Conservation (phyloP, 2,329 filamentous ascomycete genomes). For the Cercospora citrullina region DNA sequence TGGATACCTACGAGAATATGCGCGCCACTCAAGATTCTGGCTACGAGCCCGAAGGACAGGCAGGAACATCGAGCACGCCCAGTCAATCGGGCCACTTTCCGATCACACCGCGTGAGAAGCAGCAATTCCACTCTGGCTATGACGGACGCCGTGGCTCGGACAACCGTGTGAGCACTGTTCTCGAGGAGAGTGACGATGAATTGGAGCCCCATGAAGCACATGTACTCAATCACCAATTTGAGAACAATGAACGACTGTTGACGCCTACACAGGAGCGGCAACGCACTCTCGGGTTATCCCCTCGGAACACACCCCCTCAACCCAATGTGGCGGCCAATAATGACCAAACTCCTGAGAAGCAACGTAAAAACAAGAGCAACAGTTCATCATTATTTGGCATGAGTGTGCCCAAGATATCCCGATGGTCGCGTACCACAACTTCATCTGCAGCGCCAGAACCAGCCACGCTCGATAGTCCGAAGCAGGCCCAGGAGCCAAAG, state of each 20-base stretch:
- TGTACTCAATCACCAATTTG: constrained; percentile 56
- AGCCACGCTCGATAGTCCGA: constrained; percentile 34
- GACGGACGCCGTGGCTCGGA: constrained; percentile 60
- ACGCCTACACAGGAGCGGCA: constrained; percentile 60
- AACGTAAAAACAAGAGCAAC: constrained; percentile 85
- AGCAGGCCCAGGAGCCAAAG: constrained; percentile 40
- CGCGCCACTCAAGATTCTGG: constrained; percentile 68
- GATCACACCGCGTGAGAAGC: constrained; percentile 35
- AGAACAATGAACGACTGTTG: constrained; percentile 60
- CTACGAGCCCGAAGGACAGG: constrained; percentile 81
- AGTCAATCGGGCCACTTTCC: constrained; percentile 72
- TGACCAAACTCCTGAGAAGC: constrained; percentile 73
- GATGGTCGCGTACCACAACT: constrained; percentile 95
- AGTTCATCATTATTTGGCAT: constrained; percentile 70
- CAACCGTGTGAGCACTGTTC: constrained; percentile 86
- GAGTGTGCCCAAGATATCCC: constrained; percentile 76
- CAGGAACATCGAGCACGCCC: constrained; percentile 70
- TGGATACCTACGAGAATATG: constrained; percentile 69
- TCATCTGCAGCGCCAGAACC: constrained; percentile 68
- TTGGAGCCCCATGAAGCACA: constrained; percentile 61
- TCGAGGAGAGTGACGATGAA: constrained; percentile 83
- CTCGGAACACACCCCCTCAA: constrained; percentile 53
- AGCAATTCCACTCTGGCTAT: constrained; percentile 51
- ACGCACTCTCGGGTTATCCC: constrained; percentile 39
- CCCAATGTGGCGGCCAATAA: constrained; percentile 35